A percentile compares a stretch with the other conserved stretches of the same genome.
phyloP scores from a whole-genome alignment of 805 yeast species.

The Geotrichum ghanense region DNA sequence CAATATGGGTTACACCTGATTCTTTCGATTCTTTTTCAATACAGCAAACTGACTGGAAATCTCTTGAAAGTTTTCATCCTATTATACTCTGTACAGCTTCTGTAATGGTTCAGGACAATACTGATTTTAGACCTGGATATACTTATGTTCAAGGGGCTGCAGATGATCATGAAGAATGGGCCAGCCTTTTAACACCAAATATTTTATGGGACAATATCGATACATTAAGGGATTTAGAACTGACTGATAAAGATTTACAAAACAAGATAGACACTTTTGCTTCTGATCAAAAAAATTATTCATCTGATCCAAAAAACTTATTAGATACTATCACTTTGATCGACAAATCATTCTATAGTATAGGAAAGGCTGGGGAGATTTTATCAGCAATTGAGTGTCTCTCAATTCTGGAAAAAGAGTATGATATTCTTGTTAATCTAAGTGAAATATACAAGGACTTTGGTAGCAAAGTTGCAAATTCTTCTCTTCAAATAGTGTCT shows the following conservation, averaged over 20 bases:
- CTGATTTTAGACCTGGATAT: slow-evolving; percentile 34
- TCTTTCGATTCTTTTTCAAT: slow-evolving; percentile 25
- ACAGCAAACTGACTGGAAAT: slow-evolving; percentile 17
- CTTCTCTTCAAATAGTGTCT: neutral
- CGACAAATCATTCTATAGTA: neutral
- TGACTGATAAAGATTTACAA: slow-evolving; percentile 25
- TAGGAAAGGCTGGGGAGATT: slow-evolving; percentile 1
- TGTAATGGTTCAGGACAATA: slow-evolving; percentile 48
- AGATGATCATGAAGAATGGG: slow-evolving; percentile 89
- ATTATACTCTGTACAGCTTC: slow-evolving; percentile 52
- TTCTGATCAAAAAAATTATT: slow-evolving; percentile 7
- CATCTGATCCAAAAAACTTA: slow-evolving; percentile 15
- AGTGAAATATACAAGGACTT: slow-evolving; percentile 4
- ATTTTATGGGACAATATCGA: slow-evolving; percentile 43
- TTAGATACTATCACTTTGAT: slow-evolving; percentile 5
- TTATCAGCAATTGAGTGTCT: neutral
- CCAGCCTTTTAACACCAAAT: slow-evolving; percentile 39
- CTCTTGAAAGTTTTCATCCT: slow-evolving; percentile 30
- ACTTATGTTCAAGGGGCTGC: slow-evolving; percentile 87
- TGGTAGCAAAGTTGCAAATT: neutral
- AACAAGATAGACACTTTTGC: slow-evolving; percentile 12
- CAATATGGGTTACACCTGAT: slow-evolving; percentile 62
- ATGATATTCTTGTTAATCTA: slow-evolving; percentile 14
- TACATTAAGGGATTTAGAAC: slow-evolving; percentile 18
- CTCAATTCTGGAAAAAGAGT: neutral